Conservation (phyloP, 805 yeast genomes). For the Ogataea methylovora region DNA sequence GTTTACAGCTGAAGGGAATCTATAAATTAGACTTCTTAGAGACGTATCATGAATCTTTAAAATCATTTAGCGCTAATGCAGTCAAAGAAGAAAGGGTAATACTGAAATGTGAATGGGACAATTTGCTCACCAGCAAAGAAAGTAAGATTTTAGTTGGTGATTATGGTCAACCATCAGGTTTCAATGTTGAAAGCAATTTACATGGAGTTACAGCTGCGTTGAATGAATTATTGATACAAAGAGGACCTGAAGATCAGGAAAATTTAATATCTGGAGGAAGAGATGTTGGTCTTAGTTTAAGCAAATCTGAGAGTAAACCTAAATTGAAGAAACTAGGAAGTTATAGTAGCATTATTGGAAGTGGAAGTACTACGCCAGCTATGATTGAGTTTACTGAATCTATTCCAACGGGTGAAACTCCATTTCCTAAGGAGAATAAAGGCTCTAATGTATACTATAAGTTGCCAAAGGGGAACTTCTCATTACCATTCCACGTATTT, state of each 20-base stretch:
- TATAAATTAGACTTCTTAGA: slow-evolving; percentile 34
- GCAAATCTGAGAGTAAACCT: too few species aligned
- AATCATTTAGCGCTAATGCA: slow-evolving; percentile 21
- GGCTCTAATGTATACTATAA: slow-evolving; percentile 15
- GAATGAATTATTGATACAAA: slow-evolving; percentile 6
- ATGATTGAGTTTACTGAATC: slow-evolving; percentile 1
- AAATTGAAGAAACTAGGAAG: too few species aligned
- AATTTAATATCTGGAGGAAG: too few species aligned
- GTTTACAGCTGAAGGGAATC: slow-evolving; percentile 35
- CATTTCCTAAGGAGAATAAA: slow-evolving; percentile 23
- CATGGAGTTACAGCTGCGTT: slow-evolving; percentile 5
- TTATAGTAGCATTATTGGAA: too few species aligned
- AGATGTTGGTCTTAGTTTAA: too few species aligned
- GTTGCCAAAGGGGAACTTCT: slow-evolving; percentile 45
- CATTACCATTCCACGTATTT: slow-evolving; percentile 36
- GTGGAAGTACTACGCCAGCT: too few species aligned
- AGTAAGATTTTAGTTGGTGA: slow-evolving; percentile 34
- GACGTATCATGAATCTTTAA: slow-evolving; percentile 14
- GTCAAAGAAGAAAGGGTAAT: slow-evolving; percentile 32
- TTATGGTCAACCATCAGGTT: slow-evolving; percentile 29
- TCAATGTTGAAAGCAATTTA: slow-evolving; percentile 1
- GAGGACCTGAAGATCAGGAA: too few species aligned
- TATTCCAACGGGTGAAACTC: slow-evolving; percentile 19
- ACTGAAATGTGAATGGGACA: slow-evolving; percentile 40
- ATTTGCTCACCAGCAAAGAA: slow-evolving; percentile 30